Evolutionary conservation across 1,284 basidiomycete species (phyloP).

Genomic region (Fomitopsis schrenkii): DNA sequence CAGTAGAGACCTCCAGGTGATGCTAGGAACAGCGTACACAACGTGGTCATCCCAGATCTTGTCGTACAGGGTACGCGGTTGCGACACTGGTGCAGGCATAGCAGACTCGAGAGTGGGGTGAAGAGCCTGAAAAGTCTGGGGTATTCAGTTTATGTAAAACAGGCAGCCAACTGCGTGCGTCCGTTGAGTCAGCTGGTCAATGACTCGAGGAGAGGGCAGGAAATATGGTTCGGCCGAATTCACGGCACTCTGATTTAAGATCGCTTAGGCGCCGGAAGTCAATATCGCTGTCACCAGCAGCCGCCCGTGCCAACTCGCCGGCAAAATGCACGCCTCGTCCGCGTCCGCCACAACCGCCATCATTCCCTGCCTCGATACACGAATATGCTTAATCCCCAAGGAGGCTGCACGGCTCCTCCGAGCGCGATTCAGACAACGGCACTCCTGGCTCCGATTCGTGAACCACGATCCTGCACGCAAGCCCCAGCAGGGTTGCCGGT

Average conservation of each 20-base stretch:
- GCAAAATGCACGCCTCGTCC: not conserved
- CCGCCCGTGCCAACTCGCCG: not conserved
- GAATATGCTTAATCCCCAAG: no score
- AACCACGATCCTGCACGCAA: no score
- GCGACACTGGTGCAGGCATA: conserved; percentile 54
- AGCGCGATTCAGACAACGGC: no score
- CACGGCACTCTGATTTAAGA: not conserved
- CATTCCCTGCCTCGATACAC: no score
- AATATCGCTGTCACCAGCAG: not conserved
- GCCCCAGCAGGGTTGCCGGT: no score
- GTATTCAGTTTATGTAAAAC: not conserved
- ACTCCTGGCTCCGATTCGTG: no score
- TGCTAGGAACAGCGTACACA: conserved; percentile 52
- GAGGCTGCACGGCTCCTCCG: no score
- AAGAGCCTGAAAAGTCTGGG: not conserved
- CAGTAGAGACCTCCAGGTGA: conserved; percentile 2
- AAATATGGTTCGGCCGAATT: not conserved
- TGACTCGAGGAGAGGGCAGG: not conserved
- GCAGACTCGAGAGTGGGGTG: not conserved
- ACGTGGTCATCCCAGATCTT: conserved; percentile 97
- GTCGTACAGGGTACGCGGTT: conserved; percentile 87
- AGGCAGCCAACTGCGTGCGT: not conserved
- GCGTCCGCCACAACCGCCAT: not conserved
- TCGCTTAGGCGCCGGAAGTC: not conserved
- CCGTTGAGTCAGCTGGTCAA: conserved; percentile 1